Conservation (phyloP, 148 eudicot species). For the Linanthus parryae region DNA sequence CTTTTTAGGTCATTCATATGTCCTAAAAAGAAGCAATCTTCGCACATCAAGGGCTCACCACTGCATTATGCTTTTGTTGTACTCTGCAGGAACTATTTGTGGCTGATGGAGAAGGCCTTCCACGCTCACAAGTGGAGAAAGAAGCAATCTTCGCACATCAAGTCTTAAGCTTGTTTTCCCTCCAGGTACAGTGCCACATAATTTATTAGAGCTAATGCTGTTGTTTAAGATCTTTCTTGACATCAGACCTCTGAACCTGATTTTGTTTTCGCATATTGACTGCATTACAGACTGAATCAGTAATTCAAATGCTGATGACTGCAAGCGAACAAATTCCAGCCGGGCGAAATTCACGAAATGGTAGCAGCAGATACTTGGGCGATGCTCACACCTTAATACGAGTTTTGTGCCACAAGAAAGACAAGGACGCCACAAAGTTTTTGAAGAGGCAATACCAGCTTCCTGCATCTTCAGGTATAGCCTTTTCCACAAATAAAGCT, state of each 20-base stretch:
- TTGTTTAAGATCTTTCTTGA: too few species aligned
- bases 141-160: slow-evolving; percentile 73
- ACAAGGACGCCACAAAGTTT: slow-evolving; percentile 72
- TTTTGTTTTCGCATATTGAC: too few species aligned
- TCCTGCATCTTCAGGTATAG: slow-evolving; percentile 84
- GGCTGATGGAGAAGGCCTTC: slow-evolving; percentile 98
- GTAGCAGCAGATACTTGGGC: slow-evolving; percentile 37
- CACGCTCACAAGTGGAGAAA: slow-evolving; percentile 73
- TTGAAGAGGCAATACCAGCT: slow-evolving; percentile 61
- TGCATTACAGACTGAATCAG: slow-evolving; percentile 61
- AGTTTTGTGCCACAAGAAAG: slow-evolving; percentile 86
- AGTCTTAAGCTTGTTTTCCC: slow-evolving; percentile 62
- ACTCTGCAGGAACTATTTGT: slow-evolving; percentile 72
- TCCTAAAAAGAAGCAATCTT: too few species aligned
- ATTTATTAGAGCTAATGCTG: neutral
- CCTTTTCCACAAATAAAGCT: neutral
- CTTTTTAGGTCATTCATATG: too few species aligned
- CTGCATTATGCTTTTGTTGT: neutral
- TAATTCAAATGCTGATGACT: slow-evolving; percentile 75
- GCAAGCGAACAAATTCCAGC: slow-evolving; percentile 69
- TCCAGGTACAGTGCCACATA: slow-evolving; percentile 35
- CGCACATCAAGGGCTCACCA: neutral
- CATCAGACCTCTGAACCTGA: too few species aligned
- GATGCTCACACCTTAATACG: slow-evolving; percentile 77
- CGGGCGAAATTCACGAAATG: slow-evolving; percentile 22